Conservation (phyloP, 1,284 basidiomycete species). For the Ceratobasidium sp. region DNA sequence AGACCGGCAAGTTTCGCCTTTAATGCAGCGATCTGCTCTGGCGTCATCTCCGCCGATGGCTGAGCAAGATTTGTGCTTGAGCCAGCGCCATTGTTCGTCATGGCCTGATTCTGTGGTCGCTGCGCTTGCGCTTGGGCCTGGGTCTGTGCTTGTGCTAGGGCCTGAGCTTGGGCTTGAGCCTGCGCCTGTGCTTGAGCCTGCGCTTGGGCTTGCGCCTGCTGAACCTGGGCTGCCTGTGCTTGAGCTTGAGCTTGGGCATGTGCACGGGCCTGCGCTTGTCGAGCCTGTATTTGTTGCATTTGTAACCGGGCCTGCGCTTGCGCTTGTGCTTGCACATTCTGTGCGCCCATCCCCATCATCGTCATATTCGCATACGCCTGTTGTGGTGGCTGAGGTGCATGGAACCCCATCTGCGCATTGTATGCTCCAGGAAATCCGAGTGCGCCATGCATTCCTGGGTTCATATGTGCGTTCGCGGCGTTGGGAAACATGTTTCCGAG, state of each 20-base stretch:
- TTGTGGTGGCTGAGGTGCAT: constrained; percentile 29
- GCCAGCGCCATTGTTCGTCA: neutral
- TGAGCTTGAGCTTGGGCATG: neutral
- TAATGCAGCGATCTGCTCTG: neutral
- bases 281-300: constrained; percentile 1
- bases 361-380: constrained; percentile 36
- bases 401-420: constrained; percentile 24
- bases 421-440: constrained; percentile 24
- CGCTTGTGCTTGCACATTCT: constrained; percentile 8
- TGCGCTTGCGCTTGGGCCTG: constrained; percentile 11
- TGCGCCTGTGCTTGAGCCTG: constrained; percentile 20
- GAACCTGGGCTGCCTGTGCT: neutral
- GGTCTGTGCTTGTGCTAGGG: constrained; percentile 4
- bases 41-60: neutral
- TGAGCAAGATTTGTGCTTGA: constrained; percentile 5
- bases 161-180: constrained; percentile 18
- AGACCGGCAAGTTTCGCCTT: neutral
- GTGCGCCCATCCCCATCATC: constrained; percentile 17
- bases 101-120: neutral
- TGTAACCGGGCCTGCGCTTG: neutral
- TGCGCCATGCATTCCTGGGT: constrained; percentile 28
- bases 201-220: constrained; percentile 16
- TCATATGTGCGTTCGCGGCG: constrained; percentile 32
- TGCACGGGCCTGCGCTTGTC: neutral
- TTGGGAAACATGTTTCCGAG: constrained; percentile 19